Evolutionary conservation across 768 basidiomycete species (phyloP).

Genomic region (Boletus eberwhitei): DNA sequence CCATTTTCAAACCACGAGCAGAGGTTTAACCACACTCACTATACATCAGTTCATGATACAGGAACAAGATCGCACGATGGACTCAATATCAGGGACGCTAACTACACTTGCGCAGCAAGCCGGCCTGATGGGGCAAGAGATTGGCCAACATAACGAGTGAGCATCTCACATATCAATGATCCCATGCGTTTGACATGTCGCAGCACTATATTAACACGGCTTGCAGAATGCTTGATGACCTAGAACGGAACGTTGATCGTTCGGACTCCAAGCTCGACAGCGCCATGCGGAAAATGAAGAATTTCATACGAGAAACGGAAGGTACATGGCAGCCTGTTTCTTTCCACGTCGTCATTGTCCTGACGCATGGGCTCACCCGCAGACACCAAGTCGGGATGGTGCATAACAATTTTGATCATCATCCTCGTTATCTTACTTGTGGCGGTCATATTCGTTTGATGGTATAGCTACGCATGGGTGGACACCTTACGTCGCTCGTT

Average conservation of each 20-base stretch:
- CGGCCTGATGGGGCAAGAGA: slow-evolving; percentile 90
- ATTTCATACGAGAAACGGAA: slow-evolving; percentile 84
- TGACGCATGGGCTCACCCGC: slow-evolving; percentile 4
- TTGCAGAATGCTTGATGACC: slow-evolving; percentile 72
- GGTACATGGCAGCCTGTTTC: slow-evolving; percentile 32
- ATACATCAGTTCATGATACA: slow-evolving; percentile 70
- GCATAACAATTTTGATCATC: slow-evolving; percentile 79
- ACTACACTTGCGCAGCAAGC: slow-evolving; percentile 86
- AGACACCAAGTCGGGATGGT: slow-evolving; percentile 91
- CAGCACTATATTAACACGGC: neutral
- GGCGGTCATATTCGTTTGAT: slow-evolving; percentile 71
- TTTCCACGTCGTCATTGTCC: neutral
- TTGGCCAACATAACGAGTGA: slow-evolving; percentile 88
- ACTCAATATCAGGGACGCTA: slow-evolving; percentile 83
- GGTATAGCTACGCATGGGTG: neutral
- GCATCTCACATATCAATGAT: slow-evolving; percentile 24
- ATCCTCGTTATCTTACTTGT: slow-evolving; percentile 74
- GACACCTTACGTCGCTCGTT: slow-evolving; percentile 8
- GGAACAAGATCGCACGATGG: slow-evolving; percentile 87
- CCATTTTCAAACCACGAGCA: neutral
- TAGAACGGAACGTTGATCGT: slow-evolving; percentile 68
- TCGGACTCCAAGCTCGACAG: slow-evolving; percentile 62
- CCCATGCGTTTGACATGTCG: neutral
- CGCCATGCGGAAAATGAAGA: slow-evolving; percentile 68
- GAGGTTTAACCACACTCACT: neutral